A percentile compares a stretch with the other conserved stretches of the same genome.
phyloP scores from a whole-genome alignment of 2,329 filamentous ascomycete species.

The Alternaria brassicicola region DNA sequence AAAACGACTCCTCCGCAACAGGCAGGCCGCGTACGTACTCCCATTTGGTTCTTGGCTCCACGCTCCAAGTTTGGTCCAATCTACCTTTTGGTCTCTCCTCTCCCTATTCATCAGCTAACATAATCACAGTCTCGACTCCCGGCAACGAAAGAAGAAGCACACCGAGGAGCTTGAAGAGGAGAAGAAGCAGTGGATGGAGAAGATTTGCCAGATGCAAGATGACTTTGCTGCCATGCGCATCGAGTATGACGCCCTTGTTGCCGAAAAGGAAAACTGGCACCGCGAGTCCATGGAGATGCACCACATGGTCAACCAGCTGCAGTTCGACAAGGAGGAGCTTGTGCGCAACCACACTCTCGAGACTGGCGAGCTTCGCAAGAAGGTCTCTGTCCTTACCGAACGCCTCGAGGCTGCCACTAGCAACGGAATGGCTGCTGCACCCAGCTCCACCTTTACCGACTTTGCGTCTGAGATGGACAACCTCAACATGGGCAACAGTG shows the following conservation, averaged over 20 bases:
- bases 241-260: conserved; percentile 59
- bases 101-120: conserved; percentile 47
- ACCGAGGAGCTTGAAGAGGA: conserved; percentile 96
- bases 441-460: conserved; percentile 69
- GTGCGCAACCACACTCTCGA: conserved; percentile 87
- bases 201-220: conserved; percentile 80
- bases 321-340: conserved; percentile 89
- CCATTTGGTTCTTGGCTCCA: conserved; percentile 53
- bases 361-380: conserved; percentile 89
- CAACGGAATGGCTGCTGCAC: conserved; percentile 54
- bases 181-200: conserved; percentile 85
- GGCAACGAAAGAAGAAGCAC: conserved; percentile 97
- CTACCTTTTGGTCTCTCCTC: conserved; percentile 39
- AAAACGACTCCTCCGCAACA: conserved; percentile 91
- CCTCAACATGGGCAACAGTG: conserved; percentile 74
- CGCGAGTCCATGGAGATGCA: conserved; percentile 76
- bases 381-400: conserved; percentile 80
- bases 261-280: conserved; percentile 69
- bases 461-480: conserved; percentile 84
- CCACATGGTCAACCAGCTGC: conserved; percentile 76
- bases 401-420: conserved; percentile 66
- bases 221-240: conserved; percentile 71
- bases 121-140: conserved; percentile 78
- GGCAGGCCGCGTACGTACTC: conserved; percentile 83
- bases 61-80: conserved; percentile 38